Conservation (phyloP, 1,284 basidiomycete species). For the Psilocybe mexicana region DNA sequence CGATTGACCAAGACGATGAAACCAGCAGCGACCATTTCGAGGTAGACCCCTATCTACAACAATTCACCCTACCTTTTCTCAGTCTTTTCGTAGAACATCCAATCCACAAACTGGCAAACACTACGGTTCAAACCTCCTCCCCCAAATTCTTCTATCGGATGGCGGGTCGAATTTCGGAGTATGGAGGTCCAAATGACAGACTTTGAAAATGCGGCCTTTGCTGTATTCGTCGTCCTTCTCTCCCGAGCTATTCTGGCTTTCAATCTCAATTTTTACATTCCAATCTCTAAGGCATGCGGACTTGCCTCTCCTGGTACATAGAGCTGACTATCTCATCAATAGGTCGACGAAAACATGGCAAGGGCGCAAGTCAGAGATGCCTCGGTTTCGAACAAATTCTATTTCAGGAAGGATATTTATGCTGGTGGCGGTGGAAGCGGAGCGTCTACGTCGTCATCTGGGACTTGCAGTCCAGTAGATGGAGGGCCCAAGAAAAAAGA, state of each 20-base stretch:
- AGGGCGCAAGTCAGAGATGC: constrained; percentile 88
- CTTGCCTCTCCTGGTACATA: background rate
- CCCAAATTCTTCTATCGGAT: constrained; percentile 89
- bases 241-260: constrained; percentile 92
- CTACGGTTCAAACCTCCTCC: constrained; percentile 98
- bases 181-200: constrained; percentile 99
- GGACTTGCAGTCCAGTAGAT: constrained; percentile 49
- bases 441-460: constrained; percentile 54
- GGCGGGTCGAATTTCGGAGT: constrained; percentile 97
- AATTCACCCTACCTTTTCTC: background rate
- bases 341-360: constrained; percentile 98
- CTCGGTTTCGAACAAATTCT: constrained; percentile 74
- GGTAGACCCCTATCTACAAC: constrained; percentile 40
- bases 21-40: constrained; percentile 95
- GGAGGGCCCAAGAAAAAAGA: constrained; percentile 48
- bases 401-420: constrained; percentile 88
- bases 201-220: constrained; percentile 98
- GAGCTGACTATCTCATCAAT: background rate
- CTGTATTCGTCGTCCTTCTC: constrained; percentile 92
- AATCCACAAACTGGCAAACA: constrained; percentile 99
- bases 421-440: constrained; percentile 45
- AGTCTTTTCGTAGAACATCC: constrained; percentile 71
- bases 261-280: constrained; percentile 94
- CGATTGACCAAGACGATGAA: constrained; percentile 88
- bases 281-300: constrained; percentile 84